phyloP scores from a whole-genome alignment of 2,329 filamentous ascomycete genomes.

The Fusarium annulatum region DNA sequence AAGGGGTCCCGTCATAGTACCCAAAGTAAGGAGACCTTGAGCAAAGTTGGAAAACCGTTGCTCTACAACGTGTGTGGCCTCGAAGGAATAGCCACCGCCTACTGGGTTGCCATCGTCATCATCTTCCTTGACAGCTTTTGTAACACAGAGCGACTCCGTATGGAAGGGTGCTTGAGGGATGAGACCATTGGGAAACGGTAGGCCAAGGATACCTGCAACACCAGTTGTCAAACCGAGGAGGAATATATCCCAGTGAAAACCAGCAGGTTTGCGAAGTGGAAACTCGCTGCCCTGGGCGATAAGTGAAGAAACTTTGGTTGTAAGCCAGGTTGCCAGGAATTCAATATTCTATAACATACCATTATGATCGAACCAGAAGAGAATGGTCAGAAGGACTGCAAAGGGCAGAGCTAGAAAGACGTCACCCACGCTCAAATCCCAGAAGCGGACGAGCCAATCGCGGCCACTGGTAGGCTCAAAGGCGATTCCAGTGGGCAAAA shows the following conservation, averaged over 20 bases:
- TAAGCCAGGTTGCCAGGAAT: background rate
- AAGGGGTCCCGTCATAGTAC: conserved; percentile 81
- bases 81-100: conserved; percentile 61
- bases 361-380: conserved; percentile 94
- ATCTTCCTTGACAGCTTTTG: conserved; percentile 61
- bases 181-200: conserved; percentile 85
- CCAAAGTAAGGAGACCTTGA: conserved; percentile 80
- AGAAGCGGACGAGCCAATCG: conserved; percentile 83
- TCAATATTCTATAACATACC: conserved; percentile 61
- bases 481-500: conserved; percentile 78
- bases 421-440: conserved; percentile 77
- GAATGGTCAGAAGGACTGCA: conserved; percentile 81
- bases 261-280: conserved; percentile 81
- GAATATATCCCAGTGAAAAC: conserved; percentile 89
- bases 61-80: conserved; percentile 75
- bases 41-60: conserved; percentile 83
- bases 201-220: conserved; percentile 77
- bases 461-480: conserved; percentile 82
- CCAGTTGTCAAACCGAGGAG: conserved; percentile 82
- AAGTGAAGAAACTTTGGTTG: conserved; percentile 72
- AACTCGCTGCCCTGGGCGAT: conserved; percentile 88
- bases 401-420: conserved; percentile 90
- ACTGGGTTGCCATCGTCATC: conserved; percentile 67
- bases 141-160: conserved; percentile 81
- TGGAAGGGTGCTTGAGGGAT: conserved; percentile 88